Conservation (phyloP, 139 green algal genomes). For the Ettlia oleoabundans region DNA sequence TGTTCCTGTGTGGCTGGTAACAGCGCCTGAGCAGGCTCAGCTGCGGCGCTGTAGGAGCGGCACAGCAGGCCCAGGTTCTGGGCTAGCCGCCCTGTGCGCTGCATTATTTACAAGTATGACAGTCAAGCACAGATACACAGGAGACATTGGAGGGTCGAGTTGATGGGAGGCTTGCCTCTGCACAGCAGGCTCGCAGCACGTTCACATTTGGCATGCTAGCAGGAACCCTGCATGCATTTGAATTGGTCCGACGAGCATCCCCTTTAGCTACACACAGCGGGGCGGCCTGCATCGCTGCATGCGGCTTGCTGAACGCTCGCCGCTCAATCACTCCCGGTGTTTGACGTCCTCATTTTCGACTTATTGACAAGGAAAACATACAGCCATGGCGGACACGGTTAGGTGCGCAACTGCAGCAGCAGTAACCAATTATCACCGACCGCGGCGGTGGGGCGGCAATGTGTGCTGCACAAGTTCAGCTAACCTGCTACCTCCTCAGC, state of each 20-base stretch:
- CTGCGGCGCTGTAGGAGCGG: conserved; percentile 20
- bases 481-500: no score
- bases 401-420: no score
- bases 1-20: neutral
- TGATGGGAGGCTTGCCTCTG: no score
- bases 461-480: no score
- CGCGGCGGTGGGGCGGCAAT: neutral
- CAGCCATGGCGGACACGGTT: conserved; percentile 59
- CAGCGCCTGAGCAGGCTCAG: conserved; percentile 13
- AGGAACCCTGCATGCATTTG: neutral
- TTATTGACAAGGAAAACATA: neutral
- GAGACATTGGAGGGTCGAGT: neutral
- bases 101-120: neutral
- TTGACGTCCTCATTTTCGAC: no score
- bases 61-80: neutral
- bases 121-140: neutral
- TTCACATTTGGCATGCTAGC: neutral
- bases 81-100: neutral
- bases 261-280: no score
- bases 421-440: no score
- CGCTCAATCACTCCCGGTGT: neutral
- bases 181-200: neutral
- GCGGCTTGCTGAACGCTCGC: neutral
- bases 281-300: no score
- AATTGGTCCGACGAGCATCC: no score